phyloP scores from a whole-genome alignment of 345 rosid species.

The Psidium guajava region DNA sequence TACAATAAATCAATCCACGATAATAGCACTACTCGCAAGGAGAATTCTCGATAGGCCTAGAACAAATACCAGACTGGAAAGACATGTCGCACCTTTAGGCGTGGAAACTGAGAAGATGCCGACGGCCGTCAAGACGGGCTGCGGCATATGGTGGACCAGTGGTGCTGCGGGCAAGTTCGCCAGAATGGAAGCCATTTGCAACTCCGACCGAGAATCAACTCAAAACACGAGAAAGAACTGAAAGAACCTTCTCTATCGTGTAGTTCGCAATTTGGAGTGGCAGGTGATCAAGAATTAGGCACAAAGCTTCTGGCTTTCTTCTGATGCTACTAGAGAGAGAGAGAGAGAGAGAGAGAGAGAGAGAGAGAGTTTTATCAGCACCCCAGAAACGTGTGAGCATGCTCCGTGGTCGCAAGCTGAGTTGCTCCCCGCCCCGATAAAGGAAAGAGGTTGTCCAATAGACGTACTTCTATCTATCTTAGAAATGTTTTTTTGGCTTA shows the following conservation, averaged over 20 bases:
- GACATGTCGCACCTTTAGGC: conserved; percentile 18
- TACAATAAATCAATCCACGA: not conserved
- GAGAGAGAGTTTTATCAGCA: not conserved
- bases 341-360: not conserved
- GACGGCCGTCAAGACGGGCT: conserved; percentile 13
- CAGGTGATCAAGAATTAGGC: not conserved
- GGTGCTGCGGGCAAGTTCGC: conserved; percentile 28
- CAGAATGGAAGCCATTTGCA: conserved; percentile 52
- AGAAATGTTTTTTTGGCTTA: not conserved
- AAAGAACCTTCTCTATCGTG: not conserved
- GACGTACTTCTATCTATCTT: not conserved
- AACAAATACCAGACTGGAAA: not conserved
- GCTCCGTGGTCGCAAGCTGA: not conserved
- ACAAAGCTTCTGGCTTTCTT: not conserved
- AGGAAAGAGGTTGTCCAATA: not conserved
- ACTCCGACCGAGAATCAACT: not conserved
- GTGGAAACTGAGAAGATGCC: conserved; percentile 11
- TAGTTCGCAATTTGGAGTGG: not conserved
- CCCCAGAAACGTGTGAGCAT: not conserved
- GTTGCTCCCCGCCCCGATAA: not conserved
- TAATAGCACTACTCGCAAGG: not conserved
- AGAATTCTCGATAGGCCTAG: not conserved
- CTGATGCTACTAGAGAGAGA: not conserved
- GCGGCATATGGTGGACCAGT: conserved; percentile 27
- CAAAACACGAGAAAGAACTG: not conserved